A percentile compares a stretch with the other conserved stretches of the same genome.
Conservation (phyloP, 306 rosid genomes). For the Neltuma alba region DNA sequence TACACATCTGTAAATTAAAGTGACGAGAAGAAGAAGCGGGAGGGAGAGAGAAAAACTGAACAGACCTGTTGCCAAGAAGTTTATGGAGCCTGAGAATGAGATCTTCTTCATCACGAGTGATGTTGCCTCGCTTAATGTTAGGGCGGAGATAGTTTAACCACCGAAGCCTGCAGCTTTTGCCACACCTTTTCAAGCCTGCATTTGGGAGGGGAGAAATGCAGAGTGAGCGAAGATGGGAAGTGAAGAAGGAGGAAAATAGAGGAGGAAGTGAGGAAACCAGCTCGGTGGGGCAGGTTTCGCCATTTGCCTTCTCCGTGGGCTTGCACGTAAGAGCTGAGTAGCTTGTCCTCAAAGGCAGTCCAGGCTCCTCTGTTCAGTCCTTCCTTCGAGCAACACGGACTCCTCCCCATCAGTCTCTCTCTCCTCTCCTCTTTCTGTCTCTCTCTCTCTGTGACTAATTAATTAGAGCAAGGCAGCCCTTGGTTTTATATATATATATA, state of each 20-base stretch:
- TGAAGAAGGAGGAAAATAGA: background rate
- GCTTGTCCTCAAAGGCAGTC: background rate
- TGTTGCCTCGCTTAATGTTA: constrained; percentile 11
- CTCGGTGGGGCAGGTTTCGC: constrained; percentile 5
- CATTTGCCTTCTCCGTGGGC: constrained; percentile 13
- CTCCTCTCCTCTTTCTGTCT: background rate
- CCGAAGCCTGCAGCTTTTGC: constrained; percentile 13
- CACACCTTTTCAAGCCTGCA: constrained; percentile 10
- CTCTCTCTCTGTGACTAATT: background rate
- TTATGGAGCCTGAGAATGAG: constrained; percentile 12
- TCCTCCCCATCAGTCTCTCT: constrained; percentile 26
- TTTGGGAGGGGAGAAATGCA: background rate
- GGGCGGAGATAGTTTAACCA: constrained; percentile 16
- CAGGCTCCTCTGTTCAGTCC: constrained; percentile 24
- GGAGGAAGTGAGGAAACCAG: background rate
- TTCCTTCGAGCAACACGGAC: constrained; percentile 13
- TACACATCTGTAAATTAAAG: background rate
- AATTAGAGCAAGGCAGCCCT: background rate
- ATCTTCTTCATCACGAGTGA: constrained; percentile 13
- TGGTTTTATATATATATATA: background rate
- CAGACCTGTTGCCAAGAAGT: constrained; percentile 14
- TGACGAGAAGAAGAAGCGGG: background rate
- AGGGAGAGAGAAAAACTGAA: background rate
- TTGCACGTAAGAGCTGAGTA: background rate
- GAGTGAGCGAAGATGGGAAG: background rate